phyloP scores from a whole-genome alignment of 495 filamentous ascomycete species.

The Penicillium coffeae region DNA sequence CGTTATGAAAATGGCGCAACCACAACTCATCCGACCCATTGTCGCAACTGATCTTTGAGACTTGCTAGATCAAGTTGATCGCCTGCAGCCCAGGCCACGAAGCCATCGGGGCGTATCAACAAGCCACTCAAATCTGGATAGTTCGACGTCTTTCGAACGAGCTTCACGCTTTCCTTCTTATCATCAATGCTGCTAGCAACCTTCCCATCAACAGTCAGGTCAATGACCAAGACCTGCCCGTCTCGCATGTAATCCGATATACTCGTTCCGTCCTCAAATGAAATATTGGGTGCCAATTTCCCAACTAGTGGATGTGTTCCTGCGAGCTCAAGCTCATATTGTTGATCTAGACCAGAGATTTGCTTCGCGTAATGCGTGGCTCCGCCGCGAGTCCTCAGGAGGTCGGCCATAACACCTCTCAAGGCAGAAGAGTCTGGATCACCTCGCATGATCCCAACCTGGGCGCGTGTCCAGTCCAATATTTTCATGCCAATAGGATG shows the following conservation, averaged over 20 bases:
- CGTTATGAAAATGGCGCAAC: no score
- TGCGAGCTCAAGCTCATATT: constrained; percentile 24
- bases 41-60: background rate
- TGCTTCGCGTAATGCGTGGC: constrained; percentile 26
- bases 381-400: constrained; percentile 27
- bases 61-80: background rate
- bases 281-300: constrained; percentile 25
- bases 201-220: constrained; percentile 9
- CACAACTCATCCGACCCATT: background rate
- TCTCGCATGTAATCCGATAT: constrained; percentile 18
- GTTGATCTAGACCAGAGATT: constrained; percentile 26
- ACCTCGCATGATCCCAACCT: constrained; percentile 19
- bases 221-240: constrained; percentile 20
- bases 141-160: constrained; percentile 1
- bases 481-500: constrained; percentile 24
- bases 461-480: constrained; percentile 28
- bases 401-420: constrained; percentile 14
- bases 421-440: constrained; percentile 14
- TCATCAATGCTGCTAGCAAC: constrained; percentile 5
- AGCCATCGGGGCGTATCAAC: constrained; percentile 30
- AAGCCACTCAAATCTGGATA: constrained; percentile 16
- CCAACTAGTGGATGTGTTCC: constrained; percentile 23
- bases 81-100: constrained; percentile 27
- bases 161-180: background rate
- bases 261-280: constrained; percentile 19